These are phyloP conservation scores for Starmerella potacharoeniae DNA, from an alignment of 805 yeast genomes.

Conservation along the genomic window DNA sequence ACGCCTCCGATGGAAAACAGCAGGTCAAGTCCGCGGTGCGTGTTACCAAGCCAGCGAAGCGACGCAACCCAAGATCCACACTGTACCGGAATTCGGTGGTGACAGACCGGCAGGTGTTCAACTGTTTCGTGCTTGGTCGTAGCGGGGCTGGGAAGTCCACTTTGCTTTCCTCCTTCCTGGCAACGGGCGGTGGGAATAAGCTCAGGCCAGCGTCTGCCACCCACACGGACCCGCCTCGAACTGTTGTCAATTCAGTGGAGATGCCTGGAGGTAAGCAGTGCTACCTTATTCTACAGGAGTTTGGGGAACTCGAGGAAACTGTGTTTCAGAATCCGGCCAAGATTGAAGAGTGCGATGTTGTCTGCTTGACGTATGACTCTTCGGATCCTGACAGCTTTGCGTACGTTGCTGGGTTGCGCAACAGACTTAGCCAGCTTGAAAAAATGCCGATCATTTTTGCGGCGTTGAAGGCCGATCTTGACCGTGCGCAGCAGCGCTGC, in stretches of 20 bases:
- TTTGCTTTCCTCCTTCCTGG: constrained; percentile 63
- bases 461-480: constrained; percentile 89
- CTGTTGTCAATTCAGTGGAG: constrained; percentile 88
- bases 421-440: constrained; percentile 45
- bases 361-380: constrained; percentile 85
- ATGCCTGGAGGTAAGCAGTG: constrained; percentile 91
- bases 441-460: constrained; percentile 76
- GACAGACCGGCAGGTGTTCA: constrained; percentile 77
- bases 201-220: not conserved
- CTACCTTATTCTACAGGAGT: constrained; percentile 78
- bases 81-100: constrained; percentile 53
- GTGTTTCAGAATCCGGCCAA: constrained; percentile 58
- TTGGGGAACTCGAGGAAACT: constrained; percentile 78
- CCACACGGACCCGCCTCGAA: constrained; percentile 37
- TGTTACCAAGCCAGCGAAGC: constrained; percentile 70
- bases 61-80: constrained; percentile 54
- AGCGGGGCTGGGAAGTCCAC: constrained; percentile 82
- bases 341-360: constrained; percentile 77
- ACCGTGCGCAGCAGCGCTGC: constrained; percentile 85
- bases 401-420: constrained; percentile 58
- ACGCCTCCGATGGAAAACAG: constrained; percentile 36
- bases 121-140: constrained; percentile 78
- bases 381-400: constrained; percentile 93
- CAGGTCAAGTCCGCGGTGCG: constrained; percentile 45
- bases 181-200: constrained; percentile 3